Evolutionary conservation across 208 protist species (phyloP).

Genomic region (Leptomonas seymouri): DNA sequence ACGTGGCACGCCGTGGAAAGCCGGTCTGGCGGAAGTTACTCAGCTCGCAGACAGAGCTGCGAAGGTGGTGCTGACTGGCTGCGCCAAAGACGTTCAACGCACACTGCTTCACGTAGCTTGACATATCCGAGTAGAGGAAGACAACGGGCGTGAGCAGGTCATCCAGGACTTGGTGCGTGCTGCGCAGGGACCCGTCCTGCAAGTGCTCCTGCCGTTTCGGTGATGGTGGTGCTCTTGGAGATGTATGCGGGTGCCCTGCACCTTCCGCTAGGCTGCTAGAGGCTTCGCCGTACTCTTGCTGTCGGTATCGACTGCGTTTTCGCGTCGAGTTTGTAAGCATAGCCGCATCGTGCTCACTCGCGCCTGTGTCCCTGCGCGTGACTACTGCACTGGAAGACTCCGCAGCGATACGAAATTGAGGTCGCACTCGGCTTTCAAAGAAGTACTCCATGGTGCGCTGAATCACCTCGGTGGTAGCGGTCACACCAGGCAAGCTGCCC

Average conservation of each 20-base stretch:
- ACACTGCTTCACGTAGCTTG: constrained; percentile 23
- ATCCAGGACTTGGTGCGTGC: constrained; percentile 20
- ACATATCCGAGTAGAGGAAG: constrained; percentile 49
- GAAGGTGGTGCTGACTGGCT: constrained; percentile 37
- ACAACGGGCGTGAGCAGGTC: constrained; percentile 47
- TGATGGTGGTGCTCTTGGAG: neutral
- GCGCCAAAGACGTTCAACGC: constrained; percentile 38
- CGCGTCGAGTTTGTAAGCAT: neutral
- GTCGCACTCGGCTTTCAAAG: constrained; percentile 34
- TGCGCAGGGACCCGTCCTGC: constrained; percentile 5
- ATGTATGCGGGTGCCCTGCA: neutral
- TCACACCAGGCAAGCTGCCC: constrained; percentile 45
- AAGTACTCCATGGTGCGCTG: constrained; percentile 37
- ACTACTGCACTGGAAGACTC: neutral
- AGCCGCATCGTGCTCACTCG: neutral
- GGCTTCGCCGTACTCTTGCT: neutral
- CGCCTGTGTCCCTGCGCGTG: neutral
- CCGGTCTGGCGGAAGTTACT: constrained; percentile 43
- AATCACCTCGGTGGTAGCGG: constrained; percentile 32
- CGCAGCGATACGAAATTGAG: constrained; percentile 14
- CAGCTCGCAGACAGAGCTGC: constrained; percentile 41
- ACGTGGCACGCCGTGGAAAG: constrained; percentile 47
- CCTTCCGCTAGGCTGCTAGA: neutral
- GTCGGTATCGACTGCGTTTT: neutral
- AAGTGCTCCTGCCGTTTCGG: neutral